A percentile compares a stretch with the other conserved stretches of the same genome.
Evolutionary conservation across 768 basidiomycete genomes (phyloP).

Genomic region (Boletus rubescentipes): DNA sequence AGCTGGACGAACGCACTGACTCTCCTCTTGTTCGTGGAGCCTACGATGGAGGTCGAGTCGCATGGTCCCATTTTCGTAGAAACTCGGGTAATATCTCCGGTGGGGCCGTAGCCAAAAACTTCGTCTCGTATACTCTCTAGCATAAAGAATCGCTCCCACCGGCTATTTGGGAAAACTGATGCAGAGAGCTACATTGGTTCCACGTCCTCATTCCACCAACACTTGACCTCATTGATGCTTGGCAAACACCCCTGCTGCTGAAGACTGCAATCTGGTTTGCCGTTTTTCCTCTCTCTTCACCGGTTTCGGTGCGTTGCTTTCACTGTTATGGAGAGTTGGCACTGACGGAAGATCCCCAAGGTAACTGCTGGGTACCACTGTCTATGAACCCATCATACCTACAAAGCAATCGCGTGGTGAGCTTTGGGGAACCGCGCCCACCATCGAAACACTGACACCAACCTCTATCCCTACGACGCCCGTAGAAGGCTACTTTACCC

Average conservation of each 20-base stretch:
- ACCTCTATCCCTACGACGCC: conserved; percentile 90
- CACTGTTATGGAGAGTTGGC: no score
- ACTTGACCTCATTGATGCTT: conserved; percentile 1
- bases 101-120: conserved; percentile 3
- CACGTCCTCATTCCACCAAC: conserved; percentile 6
- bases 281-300: conserved; percentile 56
- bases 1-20: not conserved
- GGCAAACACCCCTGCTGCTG: not conserved
- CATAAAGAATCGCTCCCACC: conserved; percentile 6
- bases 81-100: conserved; percentile 4
- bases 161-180: conserved; percentile 13
- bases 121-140: conserved; percentile 12
- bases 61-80: not conserved
- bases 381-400: conserved; percentile 90
- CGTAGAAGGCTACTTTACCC: conserved; percentile 82
- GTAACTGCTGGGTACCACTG: conserved; percentile 90
- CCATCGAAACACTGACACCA: conserved; percentile 93
- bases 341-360: conserved; percentile 26
- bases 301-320: conserved; percentile 61
- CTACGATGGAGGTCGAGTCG: not conserved
- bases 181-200: conserved; percentile 9
- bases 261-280: conserved; percentile 2
- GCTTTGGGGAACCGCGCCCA: conserved; percentile 91
- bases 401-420: conserved; percentile 98
- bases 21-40: not conserved